These are phyloP conservation scores for Phaeotremella fagi DNA, from an alignment of 768 basidiomycete genomes.

Conservation along the genomic window DNA sequence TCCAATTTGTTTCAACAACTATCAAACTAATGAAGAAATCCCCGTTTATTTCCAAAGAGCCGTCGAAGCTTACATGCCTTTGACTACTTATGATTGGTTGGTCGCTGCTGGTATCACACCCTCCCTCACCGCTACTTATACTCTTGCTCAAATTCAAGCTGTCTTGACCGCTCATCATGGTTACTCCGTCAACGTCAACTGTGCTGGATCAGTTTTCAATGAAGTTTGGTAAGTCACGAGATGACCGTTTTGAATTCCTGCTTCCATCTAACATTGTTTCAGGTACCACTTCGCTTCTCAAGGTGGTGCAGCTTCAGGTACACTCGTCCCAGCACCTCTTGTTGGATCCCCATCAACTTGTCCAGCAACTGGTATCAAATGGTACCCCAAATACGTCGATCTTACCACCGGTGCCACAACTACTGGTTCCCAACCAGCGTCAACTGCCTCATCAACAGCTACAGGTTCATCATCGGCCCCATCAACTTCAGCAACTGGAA, in stretches of 20 bases:
- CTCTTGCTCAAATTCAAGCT: constrained; percentile 48
- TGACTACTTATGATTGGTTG: constrained; percentile 73
- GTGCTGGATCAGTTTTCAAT: not conserved
- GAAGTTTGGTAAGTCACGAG: constrained; percentile 3
- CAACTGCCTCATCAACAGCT: not conserved
- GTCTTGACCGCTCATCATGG: constrained; percentile 11
- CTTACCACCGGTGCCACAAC: not conserved
- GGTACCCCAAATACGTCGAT: not conserved
- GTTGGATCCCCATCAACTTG: constrained; percentile 9
- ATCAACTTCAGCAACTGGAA: not conserved
- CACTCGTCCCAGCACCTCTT: constrained; percentile 6
- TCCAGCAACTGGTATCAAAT: constrained; percentile 1
- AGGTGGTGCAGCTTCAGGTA: constrained; percentile 6
- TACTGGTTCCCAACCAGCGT: not conserved
- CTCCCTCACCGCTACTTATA: constrained; percentile 57
- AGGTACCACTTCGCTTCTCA: constrained; percentile 10
- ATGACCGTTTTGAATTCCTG: not conserved
- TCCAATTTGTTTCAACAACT: constrained; percentile 30
- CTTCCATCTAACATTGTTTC: not conserved
- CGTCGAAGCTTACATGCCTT: constrained; percentile 49
- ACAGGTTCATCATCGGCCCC: not conserved
- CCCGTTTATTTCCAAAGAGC: constrained; percentile 50
- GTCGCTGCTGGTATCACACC: constrained; percentile 69
- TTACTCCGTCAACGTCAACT: constrained; percentile 1
- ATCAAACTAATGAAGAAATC: constrained; percentile 19